Evolutionary conservation across 2,329 filamentous ascomycete genomes (phyloP), one percentile per base, ranked within the genome.

Genomic region (Akanthomyces dipterigenus): DNA sequence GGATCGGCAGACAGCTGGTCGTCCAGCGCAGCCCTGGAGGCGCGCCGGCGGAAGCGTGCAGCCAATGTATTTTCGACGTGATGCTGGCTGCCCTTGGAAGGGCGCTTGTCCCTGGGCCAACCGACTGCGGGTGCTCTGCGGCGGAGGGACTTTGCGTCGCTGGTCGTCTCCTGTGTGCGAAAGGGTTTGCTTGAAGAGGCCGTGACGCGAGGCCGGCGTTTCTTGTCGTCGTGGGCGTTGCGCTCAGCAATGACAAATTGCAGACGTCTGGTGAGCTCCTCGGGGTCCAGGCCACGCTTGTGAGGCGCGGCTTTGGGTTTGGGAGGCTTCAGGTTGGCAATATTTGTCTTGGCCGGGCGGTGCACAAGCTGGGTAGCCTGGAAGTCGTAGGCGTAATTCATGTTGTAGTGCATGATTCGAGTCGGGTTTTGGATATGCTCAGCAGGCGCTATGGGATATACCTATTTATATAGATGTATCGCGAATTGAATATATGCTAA

Each of bases 241-340:
- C 81, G 80, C 63, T 85, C 77, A 5, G 75, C 76, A 16, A 83
- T 71, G 20, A 86, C 79, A 12, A 77, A 64, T 54, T 76, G 75
- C 26, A 87, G 75, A 20, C 83, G 79, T 36, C 79, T 76, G 12
- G 78, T 76, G 31, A 87, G 71, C 60, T 87, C 83, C 31, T 81
- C 77, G 0, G 84, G 75, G 63, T 87, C 83, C 50, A 86, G 71
- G 2, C 74, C 70, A 36, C 70, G 65, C 12, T 48, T 24, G 5
- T 57, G 57, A 8, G 66, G 26, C 68, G 65, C 14, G 67, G 62
- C 45, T 68, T 63, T 64, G 26, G 63, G 61, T 22, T 64, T 66
- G 1, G 55, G 61, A 38, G 59, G 60, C 50, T 49, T 61, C 12
- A 54, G 12, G 34, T 40, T 31, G 42, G 48, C 24, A 6, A 8